Percentiles rank a stretch among this genome's conserved stretches.
Conservation (phyloP, 2,329 filamentous ascomycete species). For the Calonectria ilicicola region DNA sequence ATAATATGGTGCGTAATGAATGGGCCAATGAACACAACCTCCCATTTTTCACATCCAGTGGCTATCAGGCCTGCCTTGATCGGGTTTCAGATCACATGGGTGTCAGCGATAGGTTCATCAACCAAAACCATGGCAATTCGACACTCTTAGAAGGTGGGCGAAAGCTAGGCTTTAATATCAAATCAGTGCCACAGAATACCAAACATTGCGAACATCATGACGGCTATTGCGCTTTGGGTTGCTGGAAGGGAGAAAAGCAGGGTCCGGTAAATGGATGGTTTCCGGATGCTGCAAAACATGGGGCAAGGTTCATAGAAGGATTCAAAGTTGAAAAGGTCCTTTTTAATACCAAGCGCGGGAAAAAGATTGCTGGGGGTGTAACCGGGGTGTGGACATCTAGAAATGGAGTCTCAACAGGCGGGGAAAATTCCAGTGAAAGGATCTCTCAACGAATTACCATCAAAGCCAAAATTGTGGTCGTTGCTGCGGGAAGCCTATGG, state of each 20-base stretch:
- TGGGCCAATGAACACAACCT: slow-evolving; percentile 74
- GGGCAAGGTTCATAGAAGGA: slow-evolving; percentile 81
- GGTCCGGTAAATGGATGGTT: slow-evolving; percentile 79
- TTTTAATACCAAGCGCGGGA: slow-evolving; percentile 65
- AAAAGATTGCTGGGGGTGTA: slow-evolving; percentile 72
- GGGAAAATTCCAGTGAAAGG: no score
- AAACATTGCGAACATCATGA: slow-evolving; percentile 75
- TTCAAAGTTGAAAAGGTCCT: slow-evolving; percentile 74
- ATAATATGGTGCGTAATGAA: slow-evolving; percentile 77
- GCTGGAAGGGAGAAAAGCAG: slow-evolving; percentile 75
- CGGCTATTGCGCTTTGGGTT: slow-evolving; percentile 66
- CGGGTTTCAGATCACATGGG: slow-evolving; percentile 82
- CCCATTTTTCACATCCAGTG: slow-evolving; percentile 75
- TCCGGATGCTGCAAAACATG: slow-evolving; percentile 77
- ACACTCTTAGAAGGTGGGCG: slow-evolving; percentile 77
- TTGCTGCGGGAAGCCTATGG: slow-evolving; percentile 12
- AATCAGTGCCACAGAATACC: slow-evolving; percentile 79
- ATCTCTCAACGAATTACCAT: background rate
- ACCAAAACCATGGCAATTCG: slow-evolving; percentile 76
- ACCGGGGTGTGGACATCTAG: slow-evolving; percentile 75
- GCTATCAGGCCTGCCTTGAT: slow-evolving; percentile 79
- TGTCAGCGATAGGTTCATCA: slow-evolving; percentile 69
- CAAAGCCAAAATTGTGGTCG: slow-evolving; percentile 7
- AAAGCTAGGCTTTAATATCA: slow-evolving; percentile 75
- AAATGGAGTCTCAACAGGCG: background rate